Conservation (phyloP, 148 eudicot genomes). For the Nepenthes gracilis region DNA sequence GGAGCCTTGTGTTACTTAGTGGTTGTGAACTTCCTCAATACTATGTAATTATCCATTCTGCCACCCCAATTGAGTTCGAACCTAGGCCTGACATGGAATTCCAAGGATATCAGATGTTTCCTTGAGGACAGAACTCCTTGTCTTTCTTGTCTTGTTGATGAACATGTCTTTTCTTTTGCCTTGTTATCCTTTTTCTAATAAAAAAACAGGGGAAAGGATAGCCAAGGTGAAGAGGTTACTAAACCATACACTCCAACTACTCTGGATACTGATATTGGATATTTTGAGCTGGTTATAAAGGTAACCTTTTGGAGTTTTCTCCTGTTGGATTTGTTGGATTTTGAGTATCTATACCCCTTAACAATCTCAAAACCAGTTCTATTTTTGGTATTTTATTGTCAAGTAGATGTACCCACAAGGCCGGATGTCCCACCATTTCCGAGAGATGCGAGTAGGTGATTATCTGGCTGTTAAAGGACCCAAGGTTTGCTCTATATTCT, state of each 20-base stretch:
- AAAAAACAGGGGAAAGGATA: slow-evolving; percentile 63
- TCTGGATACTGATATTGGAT: slow-evolving; percentile 82
- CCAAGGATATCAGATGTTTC: too few species aligned
- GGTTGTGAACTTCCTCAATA: too few species aligned
- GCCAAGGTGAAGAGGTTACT: slow-evolving; percentile 85
- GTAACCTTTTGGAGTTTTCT: slow-evolving; percentile 12
- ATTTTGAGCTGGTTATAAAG: slow-evolving; percentile 86
- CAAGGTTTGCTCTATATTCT: slow-evolving; percentile 33
- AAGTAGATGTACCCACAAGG: slow-evolving; percentile 94
- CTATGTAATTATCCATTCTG: too few species aligned
- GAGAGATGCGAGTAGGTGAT: slow-evolving; percentile 82
- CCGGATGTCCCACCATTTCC: slow-evolving; percentile 94
- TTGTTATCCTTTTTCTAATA: neutral
- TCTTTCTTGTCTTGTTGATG: neutral
- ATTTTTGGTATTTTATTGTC: slow-evolving; percentile 1
- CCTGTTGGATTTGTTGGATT: neutral
- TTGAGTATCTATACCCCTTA: neutral
- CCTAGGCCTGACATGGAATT: too few species aligned
- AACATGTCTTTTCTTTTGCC: neutral
- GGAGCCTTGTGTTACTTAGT: too few species aligned
- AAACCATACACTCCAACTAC: slow-evolving; percentile 96
- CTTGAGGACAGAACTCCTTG: too few species aligned
- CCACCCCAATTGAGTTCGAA: too few species aligned
- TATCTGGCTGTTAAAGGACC: slow-evolving; percentile 81
- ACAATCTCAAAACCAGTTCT: neutral